Base-by-base conservation (phyloP, 768 basidiomycete genomes). In the Lactifluus subvellereus region DNA sequence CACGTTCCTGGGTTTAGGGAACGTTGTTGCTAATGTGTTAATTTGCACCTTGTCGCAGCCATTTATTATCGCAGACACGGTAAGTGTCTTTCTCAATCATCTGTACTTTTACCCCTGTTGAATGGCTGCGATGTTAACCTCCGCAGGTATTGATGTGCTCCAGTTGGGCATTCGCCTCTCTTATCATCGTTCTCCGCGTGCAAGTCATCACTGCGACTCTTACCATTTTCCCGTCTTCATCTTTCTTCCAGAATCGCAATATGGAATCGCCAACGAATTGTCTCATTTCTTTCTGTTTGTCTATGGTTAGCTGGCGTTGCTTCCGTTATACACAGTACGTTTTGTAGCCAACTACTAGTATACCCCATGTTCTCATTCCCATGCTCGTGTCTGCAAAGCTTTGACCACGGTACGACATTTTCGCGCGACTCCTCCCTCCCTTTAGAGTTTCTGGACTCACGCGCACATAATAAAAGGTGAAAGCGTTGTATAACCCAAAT, bases 171-270 rank as follows among this genome's bases (percentile, higher is more conserved):
- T 59, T 51, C n/a, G 58, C 49, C 13, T 42, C 49, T 14, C 30
- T 59, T 13, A 52, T 59, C 4, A 52, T 59, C n/a, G 50, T 45
- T 22, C n/a, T 59, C 20, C 58, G 58, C 7, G 40, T 59, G 58
- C 20, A 35, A 22, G 58, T 43, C 30, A 32, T 42, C n/a, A 40
- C 27, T 27, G 2, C 6, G 4, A 35, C 42, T 16, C 30, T 10
- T 20, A 1, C 11, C 20, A 20, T 4, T 33, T 45, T 7, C 43
- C 27, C 8, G 32, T 22, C 30, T 50, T 52, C n/a, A 59, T 20
- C 10, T 38, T 47, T 18, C 2, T 38, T 40, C 35, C 50, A 52
- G 58, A 33, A 43, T 35, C 32, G 58, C 58, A 32, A 59, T 52
- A 52, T 59, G 58, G 27, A 27, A 43, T 27, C 42, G n/a, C 6